Evolutionary conservation across 306 rosid genomes (phyloP).

Genomic region (Albizia julibrissin): DNA sequence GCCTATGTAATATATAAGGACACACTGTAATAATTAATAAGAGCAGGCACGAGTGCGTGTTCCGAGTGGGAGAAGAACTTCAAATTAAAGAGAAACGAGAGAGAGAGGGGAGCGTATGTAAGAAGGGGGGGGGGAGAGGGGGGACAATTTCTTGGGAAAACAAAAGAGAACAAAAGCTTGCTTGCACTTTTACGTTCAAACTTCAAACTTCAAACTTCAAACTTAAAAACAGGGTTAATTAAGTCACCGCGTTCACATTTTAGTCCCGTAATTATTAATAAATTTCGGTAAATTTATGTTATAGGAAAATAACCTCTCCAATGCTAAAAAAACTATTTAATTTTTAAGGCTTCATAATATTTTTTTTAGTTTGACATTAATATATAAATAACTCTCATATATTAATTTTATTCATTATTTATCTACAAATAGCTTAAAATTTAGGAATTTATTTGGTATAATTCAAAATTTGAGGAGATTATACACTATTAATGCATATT

Average conservation of each 20-base stretch:
- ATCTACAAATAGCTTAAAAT: too few species aligned
- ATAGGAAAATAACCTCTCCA: too few species aligned
- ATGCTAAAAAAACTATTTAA: too few species aligned
- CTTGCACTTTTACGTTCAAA: neutral
- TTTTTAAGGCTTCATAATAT: too few species aligned
- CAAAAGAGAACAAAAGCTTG: conserved; percentile 10
- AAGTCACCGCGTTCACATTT: neutral
- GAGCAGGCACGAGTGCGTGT: conserved; percentile 35
- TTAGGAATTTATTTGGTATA: too few species aligned
- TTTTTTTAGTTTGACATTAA: too few species aligned
- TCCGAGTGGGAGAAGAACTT: conserved; percentile 37
- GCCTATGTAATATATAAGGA: neutral
- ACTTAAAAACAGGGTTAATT: too few species aligned
- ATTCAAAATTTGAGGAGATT: too few species aligned
- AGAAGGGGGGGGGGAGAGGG: conserved; percentile 38
- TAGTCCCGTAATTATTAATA: neutral
- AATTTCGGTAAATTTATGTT: too few species aligned
- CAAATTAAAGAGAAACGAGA: conserved; percentile 50
- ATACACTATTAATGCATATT: too few species aligned
- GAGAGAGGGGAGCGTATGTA: conserved; percentile 29
- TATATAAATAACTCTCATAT: too few species aligned
- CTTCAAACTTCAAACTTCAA: neutral
- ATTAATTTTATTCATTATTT: too few species aligned
- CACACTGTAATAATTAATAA: conserved; percentile 17
- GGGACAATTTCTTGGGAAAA: conserved; percentile 43